phyloP scores from a whole-genome alignment of 2,329 filamentous ascomycete species.

The Thelonectria blattea region DNA sequence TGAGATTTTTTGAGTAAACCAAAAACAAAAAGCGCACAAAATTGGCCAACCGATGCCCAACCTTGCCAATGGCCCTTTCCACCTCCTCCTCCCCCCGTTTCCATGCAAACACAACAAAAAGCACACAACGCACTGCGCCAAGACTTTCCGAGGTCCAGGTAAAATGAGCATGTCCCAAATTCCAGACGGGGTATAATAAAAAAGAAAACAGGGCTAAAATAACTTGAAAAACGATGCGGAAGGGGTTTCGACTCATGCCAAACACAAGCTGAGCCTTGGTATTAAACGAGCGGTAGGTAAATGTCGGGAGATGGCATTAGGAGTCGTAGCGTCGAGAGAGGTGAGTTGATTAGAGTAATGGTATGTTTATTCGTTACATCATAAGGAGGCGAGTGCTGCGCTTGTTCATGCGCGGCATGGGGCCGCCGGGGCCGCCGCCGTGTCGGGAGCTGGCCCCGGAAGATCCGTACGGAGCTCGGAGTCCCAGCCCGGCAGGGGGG shows the following conservation, averaged over 20 bases:
- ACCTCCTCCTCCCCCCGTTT: background rate
- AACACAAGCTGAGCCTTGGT: background rate
- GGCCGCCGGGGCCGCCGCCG: constrained; percentile 43
- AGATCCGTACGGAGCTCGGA: background rate
- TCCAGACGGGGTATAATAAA: constrained; percentile 35
- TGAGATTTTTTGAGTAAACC: background rate
- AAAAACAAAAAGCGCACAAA: background rate
- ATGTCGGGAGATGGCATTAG: constrained; percentile 22
- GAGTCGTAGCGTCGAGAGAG: constrained; percentile 23
- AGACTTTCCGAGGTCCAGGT: constrained; percentile 13
- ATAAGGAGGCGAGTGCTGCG: constrained; percentile 66
- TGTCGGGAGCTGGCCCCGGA: constrained; percentile 13
- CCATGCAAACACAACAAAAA: constrained; percentile 2
- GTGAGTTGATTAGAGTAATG: constrained; percentile 20
- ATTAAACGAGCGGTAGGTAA: background rate
- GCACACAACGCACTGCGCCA: constrained; percentile 3
- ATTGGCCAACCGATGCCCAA: constrained; percentile 13
- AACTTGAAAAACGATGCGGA: constrained; percentile 19
- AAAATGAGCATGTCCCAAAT: constrained; percentile 16
- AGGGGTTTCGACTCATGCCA: constrained; percentile 23
- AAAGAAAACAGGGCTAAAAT: constrained; percentile 13
- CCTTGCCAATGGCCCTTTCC: constrained; percentile 8
- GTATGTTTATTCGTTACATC: constrained; percentile 48
- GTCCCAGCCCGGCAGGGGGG: constrained; percentile 4
- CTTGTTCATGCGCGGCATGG: constrained; percentile 63